Evolutionary conservation across 1,284 basidiomycete genomes (phyloP).

Genomic region (Pulveroboletus sp.): DNA sequence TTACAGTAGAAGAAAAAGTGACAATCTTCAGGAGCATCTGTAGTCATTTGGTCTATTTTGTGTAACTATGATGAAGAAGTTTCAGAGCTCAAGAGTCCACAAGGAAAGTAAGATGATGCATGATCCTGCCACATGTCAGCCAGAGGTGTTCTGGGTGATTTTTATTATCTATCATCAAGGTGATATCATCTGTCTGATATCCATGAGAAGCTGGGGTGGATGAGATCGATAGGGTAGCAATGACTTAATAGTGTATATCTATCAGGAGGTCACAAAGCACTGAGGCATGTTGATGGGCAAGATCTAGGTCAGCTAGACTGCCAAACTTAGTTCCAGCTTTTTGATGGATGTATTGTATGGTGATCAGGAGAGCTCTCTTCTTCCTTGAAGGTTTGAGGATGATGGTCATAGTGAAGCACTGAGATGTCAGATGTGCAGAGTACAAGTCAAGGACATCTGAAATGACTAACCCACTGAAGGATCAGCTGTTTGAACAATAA

Average conservation of each 20-base stretch:
- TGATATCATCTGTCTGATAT: constrained; percentile 34
- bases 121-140: constrained; percentile 35
- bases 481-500: no score
- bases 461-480: no score
- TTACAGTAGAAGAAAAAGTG: constrained; percentile 44
- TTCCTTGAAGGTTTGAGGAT: not conserved
- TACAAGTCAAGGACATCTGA: no score
- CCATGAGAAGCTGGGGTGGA: constrained; percentile 17
- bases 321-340: not conserved
- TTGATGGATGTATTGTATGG: constrained; percentile 15
- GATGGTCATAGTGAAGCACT: not conserved
- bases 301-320: constrained; percentile 16
- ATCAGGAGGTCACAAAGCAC: constrained; percentile 19
- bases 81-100: not conserved
- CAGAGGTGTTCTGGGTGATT: constrained; percentile 11
- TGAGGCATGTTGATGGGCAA: constrained; percentile 25
- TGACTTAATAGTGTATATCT: constrained; percentile 2
- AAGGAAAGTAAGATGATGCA: constrained; percentile 12
- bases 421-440: not conserved
- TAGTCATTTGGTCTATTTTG: constrained; percentile 34
- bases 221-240: constrained; percentile 6
- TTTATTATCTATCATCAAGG: constrained; percentile 34
- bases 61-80: constrained; percentile 7
- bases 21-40: constrained; percentile 31
- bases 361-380: constrained; percentile 31